Conservation (phyloP, 169 alveolate species). For the Plasmodium vivax region DNA sequence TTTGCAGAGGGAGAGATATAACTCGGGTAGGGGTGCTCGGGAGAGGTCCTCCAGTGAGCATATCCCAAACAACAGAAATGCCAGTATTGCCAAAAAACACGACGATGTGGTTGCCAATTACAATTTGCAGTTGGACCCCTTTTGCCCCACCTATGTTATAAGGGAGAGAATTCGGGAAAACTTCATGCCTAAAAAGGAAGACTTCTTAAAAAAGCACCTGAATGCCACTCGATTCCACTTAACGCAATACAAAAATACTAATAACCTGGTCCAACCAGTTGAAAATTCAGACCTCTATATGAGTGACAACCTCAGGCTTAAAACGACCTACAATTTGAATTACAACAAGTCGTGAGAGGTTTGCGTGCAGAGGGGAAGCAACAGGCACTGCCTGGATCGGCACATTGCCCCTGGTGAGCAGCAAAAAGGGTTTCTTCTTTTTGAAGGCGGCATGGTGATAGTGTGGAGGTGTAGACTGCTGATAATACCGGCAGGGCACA, state of each 20-base stretch:
- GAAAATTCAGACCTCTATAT: constrained; percentile 55
- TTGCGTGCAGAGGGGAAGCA: not conserved
- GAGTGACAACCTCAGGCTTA: constrained; percentile 58
- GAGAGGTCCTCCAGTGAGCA: constrained; percentile 39
- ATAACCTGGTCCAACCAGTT: constrained; percentile 37
- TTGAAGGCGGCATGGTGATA: not conserved
- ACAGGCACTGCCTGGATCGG: not conserved
- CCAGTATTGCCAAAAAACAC: constrained; percentile 36
- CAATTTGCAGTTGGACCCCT: constrained; percentile 42
- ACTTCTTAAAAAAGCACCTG: constrained; percentile 44
- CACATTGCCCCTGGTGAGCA: not conserved
- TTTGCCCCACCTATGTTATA: constrained; percentile 66
- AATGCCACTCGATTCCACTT: constrained; percentile 61
- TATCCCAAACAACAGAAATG: constrained; percentile 33
- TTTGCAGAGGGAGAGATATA: constrained; percentile 13
- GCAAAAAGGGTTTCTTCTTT: not conserved
- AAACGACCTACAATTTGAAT: constrained; percentile 59
- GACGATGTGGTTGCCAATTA: constrained; percentile 38
- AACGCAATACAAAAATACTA: constrained; percentile 67
- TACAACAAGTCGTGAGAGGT: not conserved
- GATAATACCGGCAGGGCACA: not conserved
- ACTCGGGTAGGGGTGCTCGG: not conserved
- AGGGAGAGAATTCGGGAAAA: constrained; percentile 70
- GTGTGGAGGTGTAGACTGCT: not conserved
- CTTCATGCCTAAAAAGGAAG: constrained; percentile 64